phyloP scores from a whole-genome alignment of 2,329 filamentous ascomycete genomes.

The Trichoderma arundinaceum region DNA sequence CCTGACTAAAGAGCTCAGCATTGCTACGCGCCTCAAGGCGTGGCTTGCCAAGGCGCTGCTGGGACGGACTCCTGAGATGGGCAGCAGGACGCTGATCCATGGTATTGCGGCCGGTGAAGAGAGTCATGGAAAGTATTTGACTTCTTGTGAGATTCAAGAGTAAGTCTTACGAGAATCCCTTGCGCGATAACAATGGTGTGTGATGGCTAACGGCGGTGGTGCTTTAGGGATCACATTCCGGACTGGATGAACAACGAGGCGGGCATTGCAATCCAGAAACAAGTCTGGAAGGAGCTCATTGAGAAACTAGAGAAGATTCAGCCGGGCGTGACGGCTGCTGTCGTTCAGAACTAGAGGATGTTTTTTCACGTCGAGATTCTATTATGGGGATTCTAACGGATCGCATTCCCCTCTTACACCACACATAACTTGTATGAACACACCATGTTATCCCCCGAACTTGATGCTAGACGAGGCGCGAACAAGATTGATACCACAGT shows the following conservation, averaged over 20 bases:
- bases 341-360: not conserved
- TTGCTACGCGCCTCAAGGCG: not conserved
- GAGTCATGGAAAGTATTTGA: conserved; percentile 40
- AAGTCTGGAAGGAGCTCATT: conserved; percentile 25
- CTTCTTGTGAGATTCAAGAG: conserved; percentile 40
- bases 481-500: not conserved
- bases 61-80: conserved; percentile 39
- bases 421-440: too few relatives aligned
- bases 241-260: conserved; percentile 23
- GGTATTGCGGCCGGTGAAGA: conserved; percentile 37
- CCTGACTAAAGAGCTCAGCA: conserved; percentile 24
- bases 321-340: conserved; percentile 12
- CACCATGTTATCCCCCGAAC: too few relatives aligned
- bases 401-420: too few relatives aligned
- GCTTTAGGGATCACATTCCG: conserved; percentile 23
- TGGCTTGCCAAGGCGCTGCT: not conserved
- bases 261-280: conserved; percentile 16
- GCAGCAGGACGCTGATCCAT: conserved; percentile 41
- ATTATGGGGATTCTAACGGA: too few relatives aligned
- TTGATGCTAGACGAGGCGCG: too few relatives aligned
- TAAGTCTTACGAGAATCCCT: conserved; percentile 30
- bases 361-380: too few relatives aligned
- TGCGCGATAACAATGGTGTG: not conserved
- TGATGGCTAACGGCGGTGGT: not conserved
- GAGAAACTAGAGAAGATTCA: conserved; percentile 25